Evolutionary conservation across 208 protist species (phyloP).

Genomic region (Vickermania ingenoplastis): DNA sequence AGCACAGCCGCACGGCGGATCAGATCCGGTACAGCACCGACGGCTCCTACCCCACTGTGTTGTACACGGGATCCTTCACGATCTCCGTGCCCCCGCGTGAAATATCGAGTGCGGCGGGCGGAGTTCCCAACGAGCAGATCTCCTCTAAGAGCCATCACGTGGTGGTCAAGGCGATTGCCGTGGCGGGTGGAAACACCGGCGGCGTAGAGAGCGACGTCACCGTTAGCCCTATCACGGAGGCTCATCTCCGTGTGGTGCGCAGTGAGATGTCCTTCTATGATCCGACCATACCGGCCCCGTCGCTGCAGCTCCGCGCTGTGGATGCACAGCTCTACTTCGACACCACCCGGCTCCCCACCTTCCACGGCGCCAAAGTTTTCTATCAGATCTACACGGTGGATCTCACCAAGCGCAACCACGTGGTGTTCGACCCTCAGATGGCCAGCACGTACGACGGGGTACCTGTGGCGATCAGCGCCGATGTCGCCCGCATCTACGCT

Average conservation of each 20-base stretch:
- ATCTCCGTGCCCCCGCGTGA: slow-evolving; percentile 38
- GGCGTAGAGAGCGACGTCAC: neutral
- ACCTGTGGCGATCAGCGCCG: slow-evolving; percentile 36
- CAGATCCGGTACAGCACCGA: slow-evolving; percentile 79
- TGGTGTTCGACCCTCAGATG: slow-evolving; percentile 35
- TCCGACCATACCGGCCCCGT: slow-evolving; percentile 40
- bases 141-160: too few species aligned
- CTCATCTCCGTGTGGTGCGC: slow-evolving; percentile 33
- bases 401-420: slow-evolving; percentile 34
- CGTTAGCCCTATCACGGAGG: slow-evolving; percentile 37
- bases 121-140: neutral
- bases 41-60: slow-evolving; percentile 51
- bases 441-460: slow-evolving; percentile 35
- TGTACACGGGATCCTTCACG: slow-evolving; percentile 70
- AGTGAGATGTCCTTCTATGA: slow-evolving; percentile 58
- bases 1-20: slow-evolving; percentile 29
- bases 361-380: slow-evolving; percentile 27
- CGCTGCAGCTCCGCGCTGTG: slow-evolving; percentile 31
- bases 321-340: slow-evolving; percentile 72
- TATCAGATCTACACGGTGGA: slow-evolving; percentile 63
- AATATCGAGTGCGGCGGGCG: slow-evolving; percentile 5
- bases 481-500: slow-evolving; percentile 61
- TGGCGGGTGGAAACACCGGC: slow-evolving; percentile 8
- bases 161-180: slow-evolving; percentile 35
- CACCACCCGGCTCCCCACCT: slow-evolving; percentile 18